phyloP scores from a whole-genome alignment of 2,329 filamentous ascomycete species.

The Aureobasidium sp. region DNA sequence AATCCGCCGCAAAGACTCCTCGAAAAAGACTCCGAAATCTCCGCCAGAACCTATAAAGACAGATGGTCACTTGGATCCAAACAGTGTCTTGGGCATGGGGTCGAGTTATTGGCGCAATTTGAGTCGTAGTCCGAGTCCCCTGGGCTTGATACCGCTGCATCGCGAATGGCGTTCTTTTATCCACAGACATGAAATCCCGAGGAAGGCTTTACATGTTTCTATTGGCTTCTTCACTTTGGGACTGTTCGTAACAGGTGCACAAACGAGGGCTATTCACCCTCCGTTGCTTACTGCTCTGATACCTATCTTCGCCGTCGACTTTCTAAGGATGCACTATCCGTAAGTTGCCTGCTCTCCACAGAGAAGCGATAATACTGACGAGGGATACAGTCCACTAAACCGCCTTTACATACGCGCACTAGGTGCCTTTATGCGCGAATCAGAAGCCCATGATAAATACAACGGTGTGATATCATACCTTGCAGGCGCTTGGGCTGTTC shows the following conservation, averaged over 20 bases:
- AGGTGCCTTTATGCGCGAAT: conserved; percentile 96
- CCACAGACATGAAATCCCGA: conserved; percentile 96
- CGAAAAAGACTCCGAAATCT: conserved; percentile 46
- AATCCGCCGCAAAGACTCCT: conserved; percentile 31
- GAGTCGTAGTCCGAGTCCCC: conserved; percentile 90
- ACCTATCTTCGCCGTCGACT: conserved; percentile 84
- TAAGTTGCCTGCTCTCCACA: conserved; percentile 2
- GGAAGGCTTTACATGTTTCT: conserved; percentile 93
- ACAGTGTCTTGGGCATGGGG: conserved; percentile 66
- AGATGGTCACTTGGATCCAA: conserved; percentile 77
- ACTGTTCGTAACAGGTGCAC: conserved; percentile 83
- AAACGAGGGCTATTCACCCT: conserved; percentile 82
- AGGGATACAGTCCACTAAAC: conserved; percentile 69
- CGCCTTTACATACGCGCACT: conserved; percentile 85
- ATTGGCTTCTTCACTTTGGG: conserved; percentile 95
- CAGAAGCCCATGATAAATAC: conserved; percentile 86
- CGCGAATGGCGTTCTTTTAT: conserved; percentile 87
- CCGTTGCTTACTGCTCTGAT: conserved; percentile 84
- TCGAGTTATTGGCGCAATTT: conserved; percentile 88
- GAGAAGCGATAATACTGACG: background rate
- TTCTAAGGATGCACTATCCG: conserved; percentile 84
- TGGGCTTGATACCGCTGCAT: conserved; percentile 96
- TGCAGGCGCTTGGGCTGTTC: conserved; percentile 86
- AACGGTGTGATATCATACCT: conserved; percentile 99
- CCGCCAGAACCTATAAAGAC: conserved; percentile 15